Base-by-base conservation (phyloP, 2,329 filamentous ascomycete species). In the Celoporthe dispersa region DNA sequence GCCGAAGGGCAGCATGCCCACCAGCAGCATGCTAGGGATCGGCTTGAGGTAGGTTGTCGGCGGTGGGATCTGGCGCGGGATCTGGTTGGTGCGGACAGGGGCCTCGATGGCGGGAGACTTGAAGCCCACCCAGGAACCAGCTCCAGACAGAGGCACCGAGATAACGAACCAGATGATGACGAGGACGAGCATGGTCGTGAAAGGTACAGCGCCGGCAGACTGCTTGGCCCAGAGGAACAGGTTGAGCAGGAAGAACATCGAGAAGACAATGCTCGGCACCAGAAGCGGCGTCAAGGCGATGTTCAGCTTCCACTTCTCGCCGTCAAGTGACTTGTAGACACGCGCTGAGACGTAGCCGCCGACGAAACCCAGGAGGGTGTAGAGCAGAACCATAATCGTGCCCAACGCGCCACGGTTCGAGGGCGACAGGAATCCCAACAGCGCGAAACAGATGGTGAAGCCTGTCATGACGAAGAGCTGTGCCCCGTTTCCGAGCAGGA, bases 381-480 rank as follows among this genome's bases (percentile, higher is more conserved):
- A 98, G 60, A 98, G 88, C 44, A 99, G 86, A 66, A 99, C 90
- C 84, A 97, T 95, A 73, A 97, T 94, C 3, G 95, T 98, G 62
- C 93, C 94, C 48, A 99, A 87, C 64, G 94, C 97, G 60, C 96
- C 96, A 75, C 96, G 93, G 79, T 98, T 98, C 12, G 94, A 97
- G 0, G 96, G 96, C 0, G 95, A 98, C 19, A 99, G 86, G 82
- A 99, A 97, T 39, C 96, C 96, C 61, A 99, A 87, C 11, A 98
- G 88, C 0, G 96, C 96, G 77, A 99, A 98, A 33, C 90, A 88
- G 76, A 99, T 97, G 63, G 96, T 98, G 77, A 94, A 90, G 41
- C 94, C 96, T 1, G 94, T 93, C 95, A 99, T 99, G 79, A 97
- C 94, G 80, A 99, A 98, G 3, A 99, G 88, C 81, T 99, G 96